Evolutionary conservation across 1,284 basidiomycete species (phyloP).

Genomic region (Inonotus hispidus): DNA sequence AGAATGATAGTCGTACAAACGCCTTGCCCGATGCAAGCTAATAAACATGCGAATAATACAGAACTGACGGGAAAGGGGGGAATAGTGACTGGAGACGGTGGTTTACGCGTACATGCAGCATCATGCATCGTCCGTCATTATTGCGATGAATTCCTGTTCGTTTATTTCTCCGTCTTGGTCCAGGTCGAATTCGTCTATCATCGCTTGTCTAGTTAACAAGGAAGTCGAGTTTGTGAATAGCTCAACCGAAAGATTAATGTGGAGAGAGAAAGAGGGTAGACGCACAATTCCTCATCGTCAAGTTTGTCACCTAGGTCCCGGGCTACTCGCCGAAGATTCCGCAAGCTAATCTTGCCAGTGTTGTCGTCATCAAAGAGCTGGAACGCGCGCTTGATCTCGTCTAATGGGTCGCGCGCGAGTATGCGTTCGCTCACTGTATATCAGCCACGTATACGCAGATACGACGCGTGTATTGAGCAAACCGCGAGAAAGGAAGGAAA

Average conservation of each 20-base stretch:
- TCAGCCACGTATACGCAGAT: no score
- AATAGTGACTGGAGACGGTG: not conserved
- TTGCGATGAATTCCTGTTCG: slow-evolving; percentile 90
- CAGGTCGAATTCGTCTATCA: slow-evolving; percentile 99
- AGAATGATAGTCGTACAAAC: not conserved
- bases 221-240: slow-evolving; percentile 12
- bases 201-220: slow-evolving; percentile 75
- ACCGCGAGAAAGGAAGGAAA: slow-evolving; percentile 22
- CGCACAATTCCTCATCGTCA: slow-evolving; percentile 96
- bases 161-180: slow-evolving; percentile 98
- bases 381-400: slow-evolving; percentile 94
- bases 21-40: not conserved
- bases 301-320: slow-evolving; percentile 96
- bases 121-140: slow-evolving; percentile 91
- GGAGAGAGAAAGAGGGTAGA: slow-evolving; percentile 22
- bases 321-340: slow-evolving; percentile 90
- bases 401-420: slow-evolving; percentile 90
- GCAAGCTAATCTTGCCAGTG: slow-evolving; percentile 89
- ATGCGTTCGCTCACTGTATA: slow-evolving; percentile 88
- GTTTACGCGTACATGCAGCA: not conserved
- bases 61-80: not conserved
- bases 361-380: slow-evolving; percentile 95
- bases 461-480: no score
- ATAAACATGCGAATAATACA: not conserved
- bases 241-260: not conserved